Percentiles rank a stretch among this genome's conserved stretches.
These are phyloP conservation scores for Fragaria nilgerrensis DNA, from an alignment of 306 rosid species.

Conservation along the genomic window DNA sequence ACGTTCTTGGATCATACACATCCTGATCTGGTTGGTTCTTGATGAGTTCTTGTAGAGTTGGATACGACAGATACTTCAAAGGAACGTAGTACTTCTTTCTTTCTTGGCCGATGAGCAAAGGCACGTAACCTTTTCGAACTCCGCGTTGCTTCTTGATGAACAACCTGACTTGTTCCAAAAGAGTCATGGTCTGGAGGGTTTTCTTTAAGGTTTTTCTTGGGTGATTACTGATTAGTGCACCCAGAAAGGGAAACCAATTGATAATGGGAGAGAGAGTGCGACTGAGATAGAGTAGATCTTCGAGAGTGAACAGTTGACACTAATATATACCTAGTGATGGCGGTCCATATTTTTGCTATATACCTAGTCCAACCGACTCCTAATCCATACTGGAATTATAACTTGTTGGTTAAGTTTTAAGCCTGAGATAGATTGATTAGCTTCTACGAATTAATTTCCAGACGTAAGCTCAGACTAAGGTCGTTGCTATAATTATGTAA, in stretches of 20 bases:
- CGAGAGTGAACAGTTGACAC: too few relatives aligned
- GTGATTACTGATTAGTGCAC: neutral
- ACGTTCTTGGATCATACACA: neutral
- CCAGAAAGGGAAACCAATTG: neutral
- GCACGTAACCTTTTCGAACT: neutral
- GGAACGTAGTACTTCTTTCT: neutral
- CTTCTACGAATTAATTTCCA: too few relatives aligned
- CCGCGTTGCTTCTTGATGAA: neutral
- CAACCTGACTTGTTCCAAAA: neutral
- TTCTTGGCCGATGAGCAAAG: neutral
- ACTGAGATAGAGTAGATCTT: neutral
- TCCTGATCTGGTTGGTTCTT: neutral
- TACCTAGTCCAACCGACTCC: neutral
- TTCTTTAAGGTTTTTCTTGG: neutral
- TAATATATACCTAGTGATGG: neutral
- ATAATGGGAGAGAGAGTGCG: neutral
- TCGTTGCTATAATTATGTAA: too few relatives aligned
- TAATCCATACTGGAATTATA: neutral
- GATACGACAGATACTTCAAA: neutral
- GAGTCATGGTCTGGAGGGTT: neutral
- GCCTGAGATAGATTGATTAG: too few relatives aligned
- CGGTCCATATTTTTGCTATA: neutral
- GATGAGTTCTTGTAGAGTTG: neutral
- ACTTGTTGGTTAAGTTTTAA: neutral
- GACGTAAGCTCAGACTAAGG: too few relatives aligned